These are phyloP conservation scores for Hypoxylon sp. DNA, from an alignment of 2,329 filamentous ascomycete species.

Conservation along the genomic window DNA sequence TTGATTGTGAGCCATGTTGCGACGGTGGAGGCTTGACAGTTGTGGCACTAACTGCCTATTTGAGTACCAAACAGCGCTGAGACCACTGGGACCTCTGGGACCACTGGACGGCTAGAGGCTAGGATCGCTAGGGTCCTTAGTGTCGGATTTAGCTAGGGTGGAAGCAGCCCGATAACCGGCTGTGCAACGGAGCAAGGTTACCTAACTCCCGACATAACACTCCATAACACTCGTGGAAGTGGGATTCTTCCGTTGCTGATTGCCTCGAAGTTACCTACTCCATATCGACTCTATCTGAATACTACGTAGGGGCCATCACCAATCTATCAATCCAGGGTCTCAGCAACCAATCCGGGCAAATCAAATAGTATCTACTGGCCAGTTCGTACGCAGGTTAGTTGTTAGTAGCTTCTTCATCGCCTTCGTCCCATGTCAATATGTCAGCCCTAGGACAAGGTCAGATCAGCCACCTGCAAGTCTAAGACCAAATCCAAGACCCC, in stretches of 20 bases:
- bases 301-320: neutral
- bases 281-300: neutral
- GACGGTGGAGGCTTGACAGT: neutral
- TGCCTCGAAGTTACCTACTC: neutral
- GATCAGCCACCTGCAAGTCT: constrained; percentile 24
- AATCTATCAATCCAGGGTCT: neutral
- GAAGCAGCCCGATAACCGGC: neutral
- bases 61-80: constrained; percentile 7
- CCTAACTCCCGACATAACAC: neutral
- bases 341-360: neutral
- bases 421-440: neutral
- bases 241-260: neutral
- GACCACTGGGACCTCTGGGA: constrained; percentile 5
- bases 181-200: too few species aligned
- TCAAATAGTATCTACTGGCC: neutral
- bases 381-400: neutral
- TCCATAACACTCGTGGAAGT: neutral
- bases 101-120: neutral
- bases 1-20: constrained; percentile 1
- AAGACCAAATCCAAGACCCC: constrained; percentile 24
- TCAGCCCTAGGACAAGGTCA: constrained; percentile 27
- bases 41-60: constrained; percentile 28
- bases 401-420: constrained; percentile 5
- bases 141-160: constrained; percentile 15
- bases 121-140: constrained; percentile 1